Percentiles rank a stretch among this genome's conserved stretches.
phyloP scores from a whole-genome alignment of 2,329 filamentous ascomycete genomes.

The Penicillium sclerotigenum region DNA sequence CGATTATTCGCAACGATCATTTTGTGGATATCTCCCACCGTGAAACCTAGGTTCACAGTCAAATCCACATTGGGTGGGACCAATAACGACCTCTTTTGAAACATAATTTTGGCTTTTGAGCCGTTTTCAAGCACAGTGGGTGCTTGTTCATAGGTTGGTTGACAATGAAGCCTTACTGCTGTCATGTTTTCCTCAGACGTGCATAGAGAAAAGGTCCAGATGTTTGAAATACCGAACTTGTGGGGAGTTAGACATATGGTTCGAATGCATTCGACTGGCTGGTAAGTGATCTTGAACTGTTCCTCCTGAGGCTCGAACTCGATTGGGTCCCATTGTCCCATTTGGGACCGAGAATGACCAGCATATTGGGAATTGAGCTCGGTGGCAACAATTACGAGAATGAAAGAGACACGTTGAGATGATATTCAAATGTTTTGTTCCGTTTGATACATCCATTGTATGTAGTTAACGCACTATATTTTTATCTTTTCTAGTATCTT shows the following conservation, averaged over 20 bases:
- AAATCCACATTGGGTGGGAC: background rate
- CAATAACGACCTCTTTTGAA: background rate
- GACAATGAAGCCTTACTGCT: background rate
- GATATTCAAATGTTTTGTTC: too few relatives aligned
- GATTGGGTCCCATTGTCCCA: background rate
- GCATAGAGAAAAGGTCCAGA: background rate
- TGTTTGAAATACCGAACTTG: background rate
- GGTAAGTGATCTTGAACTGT: background rate
- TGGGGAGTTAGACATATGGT: background rate
- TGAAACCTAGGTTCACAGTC: background rate
- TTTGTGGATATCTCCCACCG: background rate
- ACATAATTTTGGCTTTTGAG: background rate
- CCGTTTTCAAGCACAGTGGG: background rate
- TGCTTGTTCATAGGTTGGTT: too few relatives aligned
- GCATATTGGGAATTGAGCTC: too few relatives aligned
- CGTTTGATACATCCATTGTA: too few relatives aligned
- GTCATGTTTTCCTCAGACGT: background rate
- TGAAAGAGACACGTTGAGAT: too few relatives aligned
- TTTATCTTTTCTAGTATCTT: too few relatives aligned
- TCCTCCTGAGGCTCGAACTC: background rate
- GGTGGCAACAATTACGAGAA: too few relatives aligned
- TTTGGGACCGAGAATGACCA: too few relatives aligned
- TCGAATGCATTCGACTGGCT: background rate
- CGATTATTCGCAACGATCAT: background rate
- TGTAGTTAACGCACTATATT: too few relatives aligned